Percentiles rank a stretch among this genome's conserved stretches.
Conservation (phyloP, 495 filamentous ascomycete species). For the Penicillium alfredii region DNA sequence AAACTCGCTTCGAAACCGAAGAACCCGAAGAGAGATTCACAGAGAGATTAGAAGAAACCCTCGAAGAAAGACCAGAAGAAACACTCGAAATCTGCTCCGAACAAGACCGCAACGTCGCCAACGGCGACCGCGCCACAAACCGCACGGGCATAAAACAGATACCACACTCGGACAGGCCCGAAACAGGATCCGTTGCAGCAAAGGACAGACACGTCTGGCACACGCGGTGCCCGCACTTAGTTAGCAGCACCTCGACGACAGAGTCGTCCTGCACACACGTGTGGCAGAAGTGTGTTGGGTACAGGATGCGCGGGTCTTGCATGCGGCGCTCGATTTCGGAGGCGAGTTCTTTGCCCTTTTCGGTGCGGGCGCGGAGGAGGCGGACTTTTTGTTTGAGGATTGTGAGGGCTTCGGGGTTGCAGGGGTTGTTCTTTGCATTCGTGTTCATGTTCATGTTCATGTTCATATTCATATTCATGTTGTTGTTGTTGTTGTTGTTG, state of each 20-base stretch:
- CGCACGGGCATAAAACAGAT: slow-evolving; percentile 19
- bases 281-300: slow-evolving; percentile 25
- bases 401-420: neutral
- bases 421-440: slow-evolving; percentile 1
- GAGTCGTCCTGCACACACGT: slow-evolving; percentile 20
- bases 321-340: slow-evolving; percentile 23
- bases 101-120: neutral
- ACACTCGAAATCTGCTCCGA: slow-evolving; percentile 5
- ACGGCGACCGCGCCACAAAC: slow-evolving; percentile 10
- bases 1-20: too few species aligned
- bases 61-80: too few species aligned
- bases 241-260: slow-evolving; percentile 14
- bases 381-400: slow-evolving; percentile 7
- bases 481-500: slow-evolving; percentile 1
- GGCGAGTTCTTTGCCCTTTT: slow-evolving; percentile 26
- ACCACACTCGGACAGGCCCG: slow-evolving; percentile 19
- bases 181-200: slow-evolving; percentile 9
- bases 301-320: slow-evolving; percentile 5
- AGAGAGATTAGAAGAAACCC: too few species aligned
- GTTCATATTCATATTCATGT: neutral
- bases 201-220: slow-evolving; percentile 23
- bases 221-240: slow-evolving; percentile 22
- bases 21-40: too few species aligned
- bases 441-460: neutral
- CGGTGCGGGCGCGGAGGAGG: slow-evolving; percentile 21